phyloP scores from a whole-genome alignment of 179 eudicot species.

The Carnegiea gigantea region DNA sequence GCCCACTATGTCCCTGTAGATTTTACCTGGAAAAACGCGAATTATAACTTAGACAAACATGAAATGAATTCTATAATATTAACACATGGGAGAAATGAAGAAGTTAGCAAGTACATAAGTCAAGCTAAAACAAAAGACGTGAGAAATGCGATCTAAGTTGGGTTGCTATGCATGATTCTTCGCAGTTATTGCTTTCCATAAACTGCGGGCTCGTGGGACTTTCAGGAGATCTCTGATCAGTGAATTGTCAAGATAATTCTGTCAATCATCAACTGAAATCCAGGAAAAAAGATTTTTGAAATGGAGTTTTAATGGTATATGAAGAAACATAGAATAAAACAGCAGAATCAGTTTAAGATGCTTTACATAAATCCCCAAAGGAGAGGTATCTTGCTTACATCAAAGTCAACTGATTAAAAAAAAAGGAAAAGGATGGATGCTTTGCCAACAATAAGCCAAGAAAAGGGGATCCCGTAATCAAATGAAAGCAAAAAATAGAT shows the following conservation, averaged over 20 bases:
- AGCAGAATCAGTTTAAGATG: neutral
- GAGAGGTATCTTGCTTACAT: neutral
- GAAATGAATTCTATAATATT: neutral
- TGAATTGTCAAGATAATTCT: neutral
- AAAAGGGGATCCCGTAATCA: neutral
- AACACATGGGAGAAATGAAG: neutral
- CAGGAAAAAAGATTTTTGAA: slow-evolving; percentile 5
- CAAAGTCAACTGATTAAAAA: slow-evolving; percentile 21
- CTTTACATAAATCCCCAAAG: slow-evolving; percentile 9
- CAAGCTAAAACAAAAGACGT: no score
- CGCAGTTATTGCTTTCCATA: neutral
- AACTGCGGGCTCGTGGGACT: neutral
- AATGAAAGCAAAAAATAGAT: neutral
- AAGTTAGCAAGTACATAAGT: neutral
- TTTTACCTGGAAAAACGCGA: slow-evolving; percentile 45
- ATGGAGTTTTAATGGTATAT: neutral
- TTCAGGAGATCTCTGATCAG: neutral
- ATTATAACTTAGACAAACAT: slow-evolving; percentile 14
- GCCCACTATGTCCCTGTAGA: slow-evolving; percentile 64
- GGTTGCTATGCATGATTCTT: neutral
- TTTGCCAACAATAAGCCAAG: neutral
- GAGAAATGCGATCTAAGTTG: neutral
- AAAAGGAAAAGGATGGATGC: neutral
- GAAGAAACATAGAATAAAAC: neutral
- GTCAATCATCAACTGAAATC: neutral